A percentile compares a stretch with the other conserved stretches of the same genome.
phyloP scores from a whole-genome alignment of 306 rosid species.

The Crataegus laevigata region DNA sequence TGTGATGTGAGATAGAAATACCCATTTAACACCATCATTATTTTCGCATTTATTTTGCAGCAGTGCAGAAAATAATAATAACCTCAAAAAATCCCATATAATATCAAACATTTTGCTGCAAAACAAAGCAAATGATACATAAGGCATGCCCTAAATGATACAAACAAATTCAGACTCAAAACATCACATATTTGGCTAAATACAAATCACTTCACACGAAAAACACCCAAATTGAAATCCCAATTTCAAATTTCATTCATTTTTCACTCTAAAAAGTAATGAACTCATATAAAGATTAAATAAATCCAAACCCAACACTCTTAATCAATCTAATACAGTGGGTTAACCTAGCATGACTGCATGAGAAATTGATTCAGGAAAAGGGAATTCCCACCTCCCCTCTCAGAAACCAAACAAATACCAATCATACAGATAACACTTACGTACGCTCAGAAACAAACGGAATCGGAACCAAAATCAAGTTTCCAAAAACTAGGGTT shows the following conservation, averaged over 20 bases:
- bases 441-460: not conserved
- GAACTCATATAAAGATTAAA: not conserved
- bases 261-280: not conserved
- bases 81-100: not conserved
- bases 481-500: constrained; percentile 12
- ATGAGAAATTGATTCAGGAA: not conserved
- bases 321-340: not conserved
- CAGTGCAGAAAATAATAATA: not conserved
- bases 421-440: too few relatives aligned
- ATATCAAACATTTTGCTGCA: not conserved
- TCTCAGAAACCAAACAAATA: not conserved
- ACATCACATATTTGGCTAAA: not conserved
- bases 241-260: not conserved
- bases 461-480: not conserved
- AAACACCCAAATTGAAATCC: too few relatives aligned
- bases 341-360: not conserved
- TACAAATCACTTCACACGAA: not conserved
- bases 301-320: not conserved
- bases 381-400: not conserved
- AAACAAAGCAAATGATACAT: not conserved
- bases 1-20: constrained; percentile 28
- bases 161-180: not conserved
- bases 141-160: too few relatives aligned
- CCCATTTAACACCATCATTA: not conserved
- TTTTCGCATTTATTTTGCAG: not conserved